These are phyloP conservation scores for Talaromyces funiculosus DNA, from an alignment of 2,329 filamentous ascomycete genomes.

Conservation along the genomic window DNA sequence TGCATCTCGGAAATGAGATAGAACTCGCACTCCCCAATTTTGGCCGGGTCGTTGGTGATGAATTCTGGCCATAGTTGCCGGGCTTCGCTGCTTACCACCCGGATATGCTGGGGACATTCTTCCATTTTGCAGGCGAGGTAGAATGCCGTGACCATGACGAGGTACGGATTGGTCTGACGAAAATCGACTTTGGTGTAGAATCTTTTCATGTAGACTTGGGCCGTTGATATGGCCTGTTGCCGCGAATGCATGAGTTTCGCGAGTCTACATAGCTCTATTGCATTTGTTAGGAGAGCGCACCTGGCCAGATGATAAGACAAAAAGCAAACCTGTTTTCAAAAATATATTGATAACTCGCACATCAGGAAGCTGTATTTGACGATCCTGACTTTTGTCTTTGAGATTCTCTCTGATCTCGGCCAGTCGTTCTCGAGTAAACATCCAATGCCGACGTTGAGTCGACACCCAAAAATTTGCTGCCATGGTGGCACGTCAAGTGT, in stretches of 20 bases:
- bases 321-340: constrained; percentile 72
- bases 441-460: constrained; percentile 84
- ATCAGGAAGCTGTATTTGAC: constrained; percentile 78
- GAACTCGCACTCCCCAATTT: constrained; percentile 91
- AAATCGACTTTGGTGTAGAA: constrained; percentile 92
- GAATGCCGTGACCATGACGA: constrained; percentile 85
- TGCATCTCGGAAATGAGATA: constrained; percentile 85
- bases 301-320: background rate
- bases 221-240: constrained; percentile 89
- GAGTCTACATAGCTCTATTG: constrained; percentile 73
- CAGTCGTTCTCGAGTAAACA: constrained; percentile 77
- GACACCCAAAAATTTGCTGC: constrained; percentile 97
- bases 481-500: constrained; percentile 48
- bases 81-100: constrained; percentile 80
- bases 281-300: constrained; percentile 47
- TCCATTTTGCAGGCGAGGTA: constrained; percentile 98
- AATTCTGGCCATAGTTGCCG: constrained; percentile 79
- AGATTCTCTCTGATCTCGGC: constrained; percentile 68
- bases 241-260: constrained; percentile 61
- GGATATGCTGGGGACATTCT: constrained; percentile 92
- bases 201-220: constrained; percentile 88
- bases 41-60: constrained; percentile 68
- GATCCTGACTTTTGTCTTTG: constrained; percentile 67
- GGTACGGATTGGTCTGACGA: constrained; percentile 84
- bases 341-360: constrained; percentile 80